Evolutionary conservation across 805 yeast species (phyloP), one percentile per base, ranked within the genome.

Genomic region (Barnettozyma californica): DNA sequence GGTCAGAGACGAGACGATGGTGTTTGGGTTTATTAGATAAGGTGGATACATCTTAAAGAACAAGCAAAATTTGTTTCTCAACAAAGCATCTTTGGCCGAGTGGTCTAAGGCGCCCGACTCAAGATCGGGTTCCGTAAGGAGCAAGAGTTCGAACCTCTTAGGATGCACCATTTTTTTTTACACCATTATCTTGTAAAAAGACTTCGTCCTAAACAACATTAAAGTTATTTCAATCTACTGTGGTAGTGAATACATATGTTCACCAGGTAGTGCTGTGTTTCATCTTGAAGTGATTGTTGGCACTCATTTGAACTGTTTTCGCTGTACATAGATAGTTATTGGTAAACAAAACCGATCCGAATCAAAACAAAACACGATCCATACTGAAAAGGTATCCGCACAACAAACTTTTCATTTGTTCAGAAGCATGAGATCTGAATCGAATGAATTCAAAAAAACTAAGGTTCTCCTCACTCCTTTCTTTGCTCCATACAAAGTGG

Each of bases 401-500:
- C 10, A 29, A 4, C 33, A 8, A 29, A 29, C 16, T 29, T 7
- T 13, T 13, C 33, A 29, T 29, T 29, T 13, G 33, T 11, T 11
- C 33, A 14, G 33, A 9, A 13, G 33, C n/a, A 29, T 35, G 38
- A 18, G 4, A 16, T 18, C 23, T 8, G 23, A 18, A 18, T 18
- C 11, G 10, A 34, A 34, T n/a, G 19, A 11, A 9, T 18, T 13
- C 9, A 38, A 23, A 19, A 42, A 46, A 13, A 39, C 44, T 10
- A 51, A 46, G 8, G 56, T 58, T 13, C 52, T 55, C 2, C 53
- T 74, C 20, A 68, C 76, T 1, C 69, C 73, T 2, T 58, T 68
- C 1, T 53, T 82, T 25, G 75, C 84, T 6, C 81, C 87, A 1
- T 73, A 77, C 48, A 80, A 78, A 53, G 63, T 83, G 0, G 77